A percentile compares a stretch with the other conserved stretches of the same genome.
phyloP scores from a whole-genome alignment of 2,329 filamentous ascomycete species.

The Colletotrichum somersetense region DNA sequence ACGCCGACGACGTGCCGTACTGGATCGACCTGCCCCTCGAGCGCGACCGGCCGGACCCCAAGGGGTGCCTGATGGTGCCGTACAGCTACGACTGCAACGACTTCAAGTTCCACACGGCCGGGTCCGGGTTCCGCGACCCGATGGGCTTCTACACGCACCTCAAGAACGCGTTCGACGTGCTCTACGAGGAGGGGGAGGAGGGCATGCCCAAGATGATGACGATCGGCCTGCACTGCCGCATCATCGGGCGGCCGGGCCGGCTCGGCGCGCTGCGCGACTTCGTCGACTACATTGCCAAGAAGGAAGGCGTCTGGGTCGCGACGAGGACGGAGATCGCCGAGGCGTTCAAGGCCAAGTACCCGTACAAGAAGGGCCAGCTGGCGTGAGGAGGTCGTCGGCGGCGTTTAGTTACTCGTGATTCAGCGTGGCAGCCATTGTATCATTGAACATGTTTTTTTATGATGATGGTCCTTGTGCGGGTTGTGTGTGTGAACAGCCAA shows the following conservation, averaged over 20 bases:
- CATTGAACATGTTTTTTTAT: background rate
- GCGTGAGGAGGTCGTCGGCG: conserved; percentile 18
- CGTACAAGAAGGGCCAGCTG: conserved; percentile 59
- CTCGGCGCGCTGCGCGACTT: conserved; percentile 65
- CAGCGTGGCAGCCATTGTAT: background rate
- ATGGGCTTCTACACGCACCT: conserved; percentile 60
- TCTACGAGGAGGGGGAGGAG: conserved; percentile 63
- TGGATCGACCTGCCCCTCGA: conserved; percentile 67
- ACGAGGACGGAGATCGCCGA: conserved; percentile 66
- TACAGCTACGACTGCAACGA: conserved; percentile 69
- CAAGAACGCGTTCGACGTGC: conserved; percentile 65
- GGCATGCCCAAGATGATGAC: conserved; percentile 70
- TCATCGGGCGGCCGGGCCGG: conserved; percentile 65
- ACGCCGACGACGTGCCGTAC: conserved; percentile 68
- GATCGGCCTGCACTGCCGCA: conserved; percentile 65
- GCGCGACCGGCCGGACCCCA: conserved; percentile 52
- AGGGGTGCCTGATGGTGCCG: conserved; percentile 66
- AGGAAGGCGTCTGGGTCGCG: conserved; percentile 67
- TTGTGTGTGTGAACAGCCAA: no score
- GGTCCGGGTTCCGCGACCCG: conserved; percentile 60
- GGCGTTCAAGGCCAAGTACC: conserved; percentile 60
- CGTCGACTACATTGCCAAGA: conserved; percentile 64
- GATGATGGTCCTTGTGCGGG: background rate
- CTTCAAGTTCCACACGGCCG: conserved; percentile 56
- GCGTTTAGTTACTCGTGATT: no score